These are phyloP conservation scores for Strobilomyces confusus DNA, from an alignment of 768 basidiomycete species.

Conservation along the genomic window DNA sequence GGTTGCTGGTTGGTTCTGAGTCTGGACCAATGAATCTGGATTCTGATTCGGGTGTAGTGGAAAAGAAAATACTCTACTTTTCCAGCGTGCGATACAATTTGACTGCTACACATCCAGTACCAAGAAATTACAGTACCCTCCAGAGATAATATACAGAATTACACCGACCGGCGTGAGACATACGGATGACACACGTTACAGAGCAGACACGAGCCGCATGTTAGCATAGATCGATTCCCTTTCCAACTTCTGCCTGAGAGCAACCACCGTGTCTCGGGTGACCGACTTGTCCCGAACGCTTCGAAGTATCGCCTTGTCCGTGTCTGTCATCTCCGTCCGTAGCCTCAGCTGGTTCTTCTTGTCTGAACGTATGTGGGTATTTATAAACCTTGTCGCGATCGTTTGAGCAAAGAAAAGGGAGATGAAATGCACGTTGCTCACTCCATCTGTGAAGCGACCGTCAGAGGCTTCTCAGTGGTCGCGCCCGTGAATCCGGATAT, in stretches of 20 bases:
- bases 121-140: too few species aligned
- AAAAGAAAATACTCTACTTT: too few species aligned
- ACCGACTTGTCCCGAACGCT: background rate
- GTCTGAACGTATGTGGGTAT: slow-evolving; percentile 13
- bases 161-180: too few species aligned
- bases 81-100: too few species aligned
- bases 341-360: slow-evolving; percentile 14
- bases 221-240: slow-evolving; percentile 11
- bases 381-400: slow-evolving; percentile 6
- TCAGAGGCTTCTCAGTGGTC: slow-evolving; percentile 6
- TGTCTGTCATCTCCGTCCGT: slow-evolving; percentile 15
- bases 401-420: too few species aligned
- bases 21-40: too few species aligned
- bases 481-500: slow-evolving; percentile 2
- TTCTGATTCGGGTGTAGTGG: too few species aligned
- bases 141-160: too few species aligned
- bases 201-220: background rate
- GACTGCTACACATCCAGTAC: too few species aligned
- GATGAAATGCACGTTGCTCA: background rate
- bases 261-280: background rate
- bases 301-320: background rate
- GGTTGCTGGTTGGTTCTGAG: too few species aligned
- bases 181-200: too few species aligned
- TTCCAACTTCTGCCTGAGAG: background rate
- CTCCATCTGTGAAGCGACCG: slow-evolving; percentile 10